Evolutionary conservation across 2,329 filamentous ascomycete genomes (phyloP), one percentile per base, ranked within the genome.

Genomic region (Verticillium klebahnii): DNA sequence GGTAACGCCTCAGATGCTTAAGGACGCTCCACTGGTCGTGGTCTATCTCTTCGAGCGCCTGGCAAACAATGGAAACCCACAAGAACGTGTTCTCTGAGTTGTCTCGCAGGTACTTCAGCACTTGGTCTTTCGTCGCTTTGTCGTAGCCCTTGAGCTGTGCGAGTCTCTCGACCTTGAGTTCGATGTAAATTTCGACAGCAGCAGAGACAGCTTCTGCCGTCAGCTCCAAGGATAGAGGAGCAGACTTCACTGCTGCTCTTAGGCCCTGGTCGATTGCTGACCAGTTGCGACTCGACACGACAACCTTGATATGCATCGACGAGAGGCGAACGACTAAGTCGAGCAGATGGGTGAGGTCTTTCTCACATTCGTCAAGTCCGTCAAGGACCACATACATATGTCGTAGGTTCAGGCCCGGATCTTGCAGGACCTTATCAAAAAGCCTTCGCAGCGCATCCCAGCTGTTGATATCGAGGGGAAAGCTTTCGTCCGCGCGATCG

Each of bases 261-360:
- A 80, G 67, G 1, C 60, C 37, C 54, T 72, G 63, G 59, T 78
- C 68, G 57, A 82, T 79, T 1, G 68, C 63, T 0, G 62, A 64
- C 67, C 63, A 69, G 37, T 80, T 79, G 9, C 79, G 78, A 60
- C 80, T 82, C 0, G 77, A 77, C 0, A 79, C 61, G 19, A n/a
- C n/a, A n/a, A n/a, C n/a, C n/a, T n/a, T n/a, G n/a, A n/a, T n/a
- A n/a, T n/a, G n/a, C n/a, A n/a, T n/a, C n/a, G n/a, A n/a, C n/a
- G 31, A 11, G 1, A 58, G 62, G 57, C 14, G 3, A 11, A 36
- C 34, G 14, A 80, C 72, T 23, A 78, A 64, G 0, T 72, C 59
- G 25, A 82, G 67, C 14, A 82, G 73, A 36, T 70, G 55, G 2
- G 69, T 71, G 25, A 72, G 59, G 2, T 57, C 7, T 17, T 34